phyloP scores from a whole-genome alignment of 2,329 filamentous ascomycete genomes.

The Colletotrichum siamense region DNA sequence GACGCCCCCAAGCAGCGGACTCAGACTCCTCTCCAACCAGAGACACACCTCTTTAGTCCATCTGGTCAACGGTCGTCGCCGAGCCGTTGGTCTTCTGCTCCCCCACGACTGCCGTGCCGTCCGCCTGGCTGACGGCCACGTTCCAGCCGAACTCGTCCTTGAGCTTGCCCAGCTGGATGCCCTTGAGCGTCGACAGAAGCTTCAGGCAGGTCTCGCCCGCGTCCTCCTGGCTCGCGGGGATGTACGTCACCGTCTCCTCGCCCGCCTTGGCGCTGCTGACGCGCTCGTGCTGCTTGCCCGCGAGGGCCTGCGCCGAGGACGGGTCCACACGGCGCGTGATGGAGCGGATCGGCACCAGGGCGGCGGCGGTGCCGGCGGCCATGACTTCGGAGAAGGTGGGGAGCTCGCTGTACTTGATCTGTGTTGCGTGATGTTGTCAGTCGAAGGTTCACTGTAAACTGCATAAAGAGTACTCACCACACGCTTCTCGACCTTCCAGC shows the following conservation, averaged over 20 bases:
- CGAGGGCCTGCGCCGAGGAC: slow-evolving; percentile 43
- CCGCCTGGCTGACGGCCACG: slow-evolving; percentile 48
- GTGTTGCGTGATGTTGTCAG: not conserved
- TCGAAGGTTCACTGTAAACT: not conserved
- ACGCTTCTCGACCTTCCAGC: slow-evolving; percentile 84
- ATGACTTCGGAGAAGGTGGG: slow-evolving; percentile 73
- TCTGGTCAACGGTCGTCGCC: slow-evolving; percentile 36
- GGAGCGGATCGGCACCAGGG: slow-evolving; percentile 88
- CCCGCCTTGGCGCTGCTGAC: slow-evolving; percentile 39
- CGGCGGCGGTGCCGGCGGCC: slow-evolving; percentile 90
- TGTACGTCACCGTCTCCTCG: slow-evolving; percentile 61
- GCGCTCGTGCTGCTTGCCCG: slow-evolving; percentile 39
- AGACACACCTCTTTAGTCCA: slow-evolving; percentile 27
- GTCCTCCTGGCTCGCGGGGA: slow-evolving; percentile 63
- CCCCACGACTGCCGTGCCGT: slow-evolving; percentile 44
- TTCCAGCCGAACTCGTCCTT: slow-evolving; percentile 82
- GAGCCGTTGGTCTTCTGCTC: slow-evolving; percentile 26
- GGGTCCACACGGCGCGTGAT: slow-evolving; percentile 71
- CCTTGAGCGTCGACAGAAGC: slow-evolving; percentile 79
- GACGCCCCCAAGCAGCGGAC: not conserved
- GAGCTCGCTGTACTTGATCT: slow-evolving; percentile 70
- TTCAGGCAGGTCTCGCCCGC: slow-evolving; percentile 76
- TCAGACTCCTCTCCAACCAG: not conserved
- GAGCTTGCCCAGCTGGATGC: slow-evolving; percentile 82
- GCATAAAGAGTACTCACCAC: slow-evolving; percentile 50